Conservation (phyloP, 1,284 basidiomycete species). For the Phlebopus sp. region DNA sequence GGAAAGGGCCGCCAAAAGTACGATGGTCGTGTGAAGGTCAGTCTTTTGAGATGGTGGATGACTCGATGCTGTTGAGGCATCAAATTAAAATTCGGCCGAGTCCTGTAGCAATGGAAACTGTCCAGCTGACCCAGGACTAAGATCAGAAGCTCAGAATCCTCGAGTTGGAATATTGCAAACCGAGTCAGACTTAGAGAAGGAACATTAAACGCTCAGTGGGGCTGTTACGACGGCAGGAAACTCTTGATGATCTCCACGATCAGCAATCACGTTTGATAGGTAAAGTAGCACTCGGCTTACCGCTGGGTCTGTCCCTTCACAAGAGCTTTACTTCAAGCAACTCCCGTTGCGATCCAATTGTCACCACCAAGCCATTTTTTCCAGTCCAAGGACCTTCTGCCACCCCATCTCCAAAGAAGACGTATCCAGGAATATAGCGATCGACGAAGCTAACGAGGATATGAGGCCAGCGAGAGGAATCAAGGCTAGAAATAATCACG, state of each 20-base stretch:
- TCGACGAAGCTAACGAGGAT: conserved; percentile 59
- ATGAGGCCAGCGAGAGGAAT: conserved; percentile 2
- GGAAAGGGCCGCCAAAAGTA: background rate
- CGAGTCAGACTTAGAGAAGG: too few relatives aligned
- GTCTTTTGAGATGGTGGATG: background rate
- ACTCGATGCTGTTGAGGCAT: too few relatives aligned
- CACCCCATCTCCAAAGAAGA: conserved; percentile 52
- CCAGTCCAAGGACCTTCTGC: conserved; percentile 20
- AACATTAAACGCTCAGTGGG: too few relatives aligned
- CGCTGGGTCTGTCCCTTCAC: conserved; percentile 3
- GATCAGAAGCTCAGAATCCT: too few relatives aligned
- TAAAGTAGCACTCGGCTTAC: background rate
- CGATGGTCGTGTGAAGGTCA: background rate
- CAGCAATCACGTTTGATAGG: background rate
- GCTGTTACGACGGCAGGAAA: background rate
- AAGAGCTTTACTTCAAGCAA: conserved; percentile 21
- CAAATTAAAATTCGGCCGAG: too few relatives aligned
- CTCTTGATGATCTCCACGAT: background rate
- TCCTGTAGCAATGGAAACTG: too few relatives aligned
- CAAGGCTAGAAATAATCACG: conserved; percentile 40
- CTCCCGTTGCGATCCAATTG: conserved; percentile 24
- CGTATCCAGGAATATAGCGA: conserved; percentile 83
- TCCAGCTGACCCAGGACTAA: too few relatives aligned
- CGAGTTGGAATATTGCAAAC: too few relatives aligned
- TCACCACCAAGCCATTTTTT: conserved; percentile 25